These are phyloP conservation scores for Hypericum perforatum DNA, from an alignment of 345 rosid genomes.

Conservation along the genomic window DNA sequence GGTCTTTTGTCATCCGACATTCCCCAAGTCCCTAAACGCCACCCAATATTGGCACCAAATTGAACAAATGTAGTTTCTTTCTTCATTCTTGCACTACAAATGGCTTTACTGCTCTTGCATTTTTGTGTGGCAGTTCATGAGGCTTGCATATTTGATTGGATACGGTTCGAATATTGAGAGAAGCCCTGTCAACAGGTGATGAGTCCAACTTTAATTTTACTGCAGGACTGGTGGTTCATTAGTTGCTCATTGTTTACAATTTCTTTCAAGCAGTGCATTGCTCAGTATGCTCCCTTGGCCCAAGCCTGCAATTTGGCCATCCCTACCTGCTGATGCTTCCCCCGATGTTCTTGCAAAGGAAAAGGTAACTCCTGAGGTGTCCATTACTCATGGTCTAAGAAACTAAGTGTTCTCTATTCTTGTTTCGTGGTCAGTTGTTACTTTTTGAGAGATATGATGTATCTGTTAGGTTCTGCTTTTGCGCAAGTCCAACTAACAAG, in stretches of 20 bases:
- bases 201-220: constrained; percentile 7
- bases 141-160: constrained; percentile 90
- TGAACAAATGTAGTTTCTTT: not conserved
- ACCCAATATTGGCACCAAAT: too few relatives aligned
- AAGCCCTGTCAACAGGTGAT: constrained; percentile 91
- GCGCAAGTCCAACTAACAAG: too few relatives aligned
- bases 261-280: constrained; percentile 64
- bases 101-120: constrained; percentile 15
- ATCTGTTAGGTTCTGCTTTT: too few relatives aligned
- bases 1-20: not conserved
- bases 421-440: not conserved
- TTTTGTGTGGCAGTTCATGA: constrained; percentile 68
- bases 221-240: constrained; percentile 8
- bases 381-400: not conserved
- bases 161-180: constrained; percentile 80
- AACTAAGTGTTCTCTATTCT: not conserved
- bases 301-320: constrained; percentile 91
- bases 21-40: not conserved
- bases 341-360: constrained; percentile 83
- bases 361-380: constrained; percentile 39
- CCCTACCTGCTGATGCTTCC: constrained; percentile 71
- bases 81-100: not conserved
- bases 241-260: constrained; percentile 1
- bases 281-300: constrained; percentile 99
- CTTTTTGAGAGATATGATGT: not conserved